Evolutionary conservation across 2,329 filamentous ascomycete species (phyloP).

Genomic region (Cyphellophora attinorum): DNA sequence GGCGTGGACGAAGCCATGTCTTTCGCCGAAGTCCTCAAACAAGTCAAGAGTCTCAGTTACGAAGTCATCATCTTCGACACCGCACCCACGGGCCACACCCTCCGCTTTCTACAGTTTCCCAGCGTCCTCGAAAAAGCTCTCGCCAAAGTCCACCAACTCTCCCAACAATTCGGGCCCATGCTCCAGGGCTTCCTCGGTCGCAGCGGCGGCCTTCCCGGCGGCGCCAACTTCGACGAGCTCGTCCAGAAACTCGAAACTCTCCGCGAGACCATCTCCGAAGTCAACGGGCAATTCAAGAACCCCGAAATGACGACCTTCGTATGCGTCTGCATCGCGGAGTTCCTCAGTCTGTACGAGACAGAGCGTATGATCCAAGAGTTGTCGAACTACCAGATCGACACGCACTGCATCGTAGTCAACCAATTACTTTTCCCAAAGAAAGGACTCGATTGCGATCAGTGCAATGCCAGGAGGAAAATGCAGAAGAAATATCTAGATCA

Average conservation of each 20-base stretch:
- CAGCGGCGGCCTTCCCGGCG: slow-evolving; percentile 69
- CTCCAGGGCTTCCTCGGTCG: slow-evolving; percentile 85
- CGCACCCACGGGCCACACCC: slow-evolving; percentile 91
- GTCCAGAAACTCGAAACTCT: slow-evolving; percentile 90
- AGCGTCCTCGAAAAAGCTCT: slow-evolving; percentile 96
- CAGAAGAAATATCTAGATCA: slow-evolving; percentile 99
- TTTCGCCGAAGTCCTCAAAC: slow-evolving; percentile 96
- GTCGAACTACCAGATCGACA: slow-evolving; percentile 86
- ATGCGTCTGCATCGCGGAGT: slow-evolving; percentile 96
- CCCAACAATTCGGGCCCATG: slow-evolving; percentile 88
- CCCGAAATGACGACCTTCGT: slow-evolving; percentile 92
- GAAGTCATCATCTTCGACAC: slow-evolving; percentile 99
- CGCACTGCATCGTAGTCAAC: slow-evolving; percentile 95
- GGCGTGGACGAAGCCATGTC: slow-evolving; percentile 99
- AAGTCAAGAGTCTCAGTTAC: slow-evolving; percentile 97
- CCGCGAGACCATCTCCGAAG: slow-evolving; percentile 85
- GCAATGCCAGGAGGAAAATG: slow-evolving; percentile 91
- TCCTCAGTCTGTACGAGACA: slow-evolving; percentile 92
- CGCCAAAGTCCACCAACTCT: slow-evolving; percentile 92
- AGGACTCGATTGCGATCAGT: slow-evolving; percentile 84
- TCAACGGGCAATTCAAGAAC: slow-evolving; percentile 98
- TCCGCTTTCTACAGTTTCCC: slow-evolving; percentile 97
- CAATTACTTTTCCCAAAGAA: slow-evolving; percentile 88
- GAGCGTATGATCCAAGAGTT: slow-evolving; percentile 99
- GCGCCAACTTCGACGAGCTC: slow-evolving; percentile 86